Evolutionary conservation across 805 yeast genomes (phyloP).

Genomic region (Candida succiphila): DNA sequence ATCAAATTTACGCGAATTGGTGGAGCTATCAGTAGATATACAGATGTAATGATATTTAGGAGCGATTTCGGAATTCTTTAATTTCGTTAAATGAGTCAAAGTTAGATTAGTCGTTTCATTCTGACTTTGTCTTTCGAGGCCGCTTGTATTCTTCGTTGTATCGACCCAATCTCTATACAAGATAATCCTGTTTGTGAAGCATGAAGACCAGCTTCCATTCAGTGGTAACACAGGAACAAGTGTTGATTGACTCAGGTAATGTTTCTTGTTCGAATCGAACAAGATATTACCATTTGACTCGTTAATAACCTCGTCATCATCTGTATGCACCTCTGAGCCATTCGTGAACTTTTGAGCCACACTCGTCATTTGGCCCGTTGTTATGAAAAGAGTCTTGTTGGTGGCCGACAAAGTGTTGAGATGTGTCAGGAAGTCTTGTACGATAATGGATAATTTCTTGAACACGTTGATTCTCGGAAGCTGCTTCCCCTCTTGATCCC

Average conservation of each 20-base stretch:
- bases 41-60: too few species aligned
- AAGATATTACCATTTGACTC: not conserved
- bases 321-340: conserved; percentile 1
- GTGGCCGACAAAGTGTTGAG: conserved; percentile 7
- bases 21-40: too few species aligned
- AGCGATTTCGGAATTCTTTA: not conserved
- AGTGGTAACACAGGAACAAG: conserved; percentile 21
- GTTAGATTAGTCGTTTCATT: not conserved
- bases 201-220: conserved; percentile 16
- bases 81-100: not conserved
- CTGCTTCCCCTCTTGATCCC: not conserved
- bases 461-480: conserved; percentile 6
- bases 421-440: conserved; percentile 11
- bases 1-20: too few species aligned
- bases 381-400: conserved; percentile 10
- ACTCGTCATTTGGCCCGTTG: conserved; percentile 19
- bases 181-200: conserved; percentile 18
- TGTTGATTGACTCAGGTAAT: conserved; percentile 18
- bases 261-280: too few species aligned
- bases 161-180: conserved; percentile 22
- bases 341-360: conserved; percentile 13
- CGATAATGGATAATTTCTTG: conserved; percentile 10
- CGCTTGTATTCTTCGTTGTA: not conserved
- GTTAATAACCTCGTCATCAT: not conserved
- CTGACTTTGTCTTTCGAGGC: too few species aligned